These are phyloP conservation scores for Aciculoconidium aculeatum DNA, from an alignment of 805 yeast genomes.

Conservation along the genomic window DNA sequence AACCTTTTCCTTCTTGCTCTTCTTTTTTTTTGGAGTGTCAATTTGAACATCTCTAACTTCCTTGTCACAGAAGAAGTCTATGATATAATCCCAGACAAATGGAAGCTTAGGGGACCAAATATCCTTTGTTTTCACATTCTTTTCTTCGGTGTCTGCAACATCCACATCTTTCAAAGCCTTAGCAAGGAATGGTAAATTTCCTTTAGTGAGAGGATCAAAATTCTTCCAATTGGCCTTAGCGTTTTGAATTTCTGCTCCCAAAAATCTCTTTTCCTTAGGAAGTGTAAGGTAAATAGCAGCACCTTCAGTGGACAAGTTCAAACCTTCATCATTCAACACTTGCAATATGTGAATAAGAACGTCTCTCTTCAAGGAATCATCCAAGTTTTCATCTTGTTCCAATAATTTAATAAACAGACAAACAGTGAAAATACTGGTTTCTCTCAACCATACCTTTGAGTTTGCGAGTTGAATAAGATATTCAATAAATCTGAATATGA, in stretches of 20 bases:
- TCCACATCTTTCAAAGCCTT: conserved; percentile 59
- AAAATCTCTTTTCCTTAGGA: conserved; percentile 23
- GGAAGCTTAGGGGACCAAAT: conserved; percentile 73
- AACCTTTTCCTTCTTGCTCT: conserved; percentile 27
- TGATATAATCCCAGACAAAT: conserved; percentile 65
- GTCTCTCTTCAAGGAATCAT: conserved; percentile 14
- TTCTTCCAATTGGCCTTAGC: conserved; percentile 51
- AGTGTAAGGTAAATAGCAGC: conserved; percentile 62
- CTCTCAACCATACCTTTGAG: conserved; percentile 79
- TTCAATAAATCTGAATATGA: conserved; percentile 39
- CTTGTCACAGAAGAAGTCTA: conserved; percentile 35
- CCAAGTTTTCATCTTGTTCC: conserved; percentile 5
- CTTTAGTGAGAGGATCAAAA: conserved; percentile 67
- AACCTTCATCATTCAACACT: conserved; percentile 44
- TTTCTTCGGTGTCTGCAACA: conserved; percentile 30
- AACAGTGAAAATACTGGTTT: conserved; percentile 69
- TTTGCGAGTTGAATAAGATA: conserved; percentile 52
- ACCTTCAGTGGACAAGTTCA: conserved; percentile 73
- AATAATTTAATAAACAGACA: conserved; percentile 39
- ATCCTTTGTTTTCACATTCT: conserved; percentile 49
- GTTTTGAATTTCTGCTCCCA: conserved; percentile 8
- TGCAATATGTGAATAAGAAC: conserved; percentile 30
- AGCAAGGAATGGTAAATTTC: conserved; percentile 56
- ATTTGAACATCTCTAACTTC: conserved; percentile 15
- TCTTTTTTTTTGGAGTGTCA: conserved; percentile 34